Base-by-base conservation (phyloP, 1,284 basidiomycete species). In the Apiotrichum sp. region DNA sequence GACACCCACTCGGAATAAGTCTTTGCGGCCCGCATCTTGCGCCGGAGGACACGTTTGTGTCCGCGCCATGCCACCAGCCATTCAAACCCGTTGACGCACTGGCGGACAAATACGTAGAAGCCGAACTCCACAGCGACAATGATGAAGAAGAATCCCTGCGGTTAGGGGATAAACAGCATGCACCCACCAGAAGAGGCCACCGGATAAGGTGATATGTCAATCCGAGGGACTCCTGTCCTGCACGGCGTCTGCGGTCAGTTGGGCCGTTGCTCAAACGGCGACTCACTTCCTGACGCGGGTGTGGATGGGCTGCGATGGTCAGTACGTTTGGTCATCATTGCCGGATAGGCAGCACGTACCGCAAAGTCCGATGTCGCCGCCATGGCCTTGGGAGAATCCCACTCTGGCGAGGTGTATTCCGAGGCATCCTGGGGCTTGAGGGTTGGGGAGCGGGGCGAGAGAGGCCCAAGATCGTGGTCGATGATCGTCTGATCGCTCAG, bases 21-120 rank as follows among this genome's bases (percentile, higher is more conserved):
- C 62, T 74, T 79, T 4, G 95, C 84, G 6, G 80, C 83, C 9
- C 92, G 82, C 51, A 98, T 77, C 50, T 83, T 83, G 58, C 85
- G 84, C 58, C 93, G 80, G 9, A 95, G 77, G 16, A 80, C 73
- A 4, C 89, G 89, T 69, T 92, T 93, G 56, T 84, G 80, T 6
- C 95, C 93, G 55, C 89, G 79, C 92, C 92, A 97, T 52, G 89
- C 89, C 31, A 88, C 84, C 47, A 92, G 72, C 84, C 86, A 93
- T 75, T 96, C 92, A 68, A 92, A 88, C n/a, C 88, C 81, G 68
- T 93, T 93, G 42, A 97, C 95, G 14, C 93, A 71, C 73, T 98
- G 93, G 40, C 95, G 82, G 47, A 92, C 89, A 32, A 89, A 63
- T 42, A 98, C 84, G 70, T 98, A 93, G 35, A 88, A 77, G 13